Percentiles rank a stretch among this genome's conserved stretches.
Conservation (phyloP, 805 yeast species). For the Wickerhamomyces hampshirensis region DNA sequence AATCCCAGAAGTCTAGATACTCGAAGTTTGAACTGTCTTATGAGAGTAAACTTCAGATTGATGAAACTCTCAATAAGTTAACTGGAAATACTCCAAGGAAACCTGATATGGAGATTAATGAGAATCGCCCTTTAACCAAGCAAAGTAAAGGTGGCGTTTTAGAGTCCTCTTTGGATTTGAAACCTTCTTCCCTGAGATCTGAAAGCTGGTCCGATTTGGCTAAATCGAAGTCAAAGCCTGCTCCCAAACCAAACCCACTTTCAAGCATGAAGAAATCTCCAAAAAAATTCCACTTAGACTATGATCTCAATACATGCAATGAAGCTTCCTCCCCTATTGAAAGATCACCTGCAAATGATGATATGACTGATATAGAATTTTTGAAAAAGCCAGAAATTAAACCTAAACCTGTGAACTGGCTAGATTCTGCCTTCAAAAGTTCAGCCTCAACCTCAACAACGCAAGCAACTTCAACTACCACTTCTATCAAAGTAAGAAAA, state of each 20-base stretch:
- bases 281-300: conserved; percentile 3
- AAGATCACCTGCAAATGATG: conserved; percentile 18
- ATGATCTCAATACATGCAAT: neutral
- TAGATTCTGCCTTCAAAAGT: conserved; percentile 10
- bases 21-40: conserved; percentile 19
- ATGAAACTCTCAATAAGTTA: conserved; percentile 11
- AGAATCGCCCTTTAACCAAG: too few species aligned
- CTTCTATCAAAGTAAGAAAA: neutral
- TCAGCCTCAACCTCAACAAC: conserved; percentile 10
- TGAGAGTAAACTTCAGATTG: conserved; percentile 17
- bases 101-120: neutral
- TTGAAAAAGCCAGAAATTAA: neutral
- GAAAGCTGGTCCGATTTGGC: too few species aligned
- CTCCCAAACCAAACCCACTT: conserved; percentile 1
- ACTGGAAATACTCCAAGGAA: conserved; percentile 8
- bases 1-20: conserved; percentile 7
- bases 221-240: conserved; percentile 9
- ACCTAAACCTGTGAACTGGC: conserved; percentile 5
- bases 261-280: conserved; percentile 12
- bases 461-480: neutral
- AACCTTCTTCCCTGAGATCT: too few species aligned
- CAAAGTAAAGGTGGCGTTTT: conserved; percentile 13
- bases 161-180: too few species aligned
- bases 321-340: conserved; percentile 9
- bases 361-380: conserved; percentile 6